Evolutionary conservation across 225 moss, liverwort and hornwort genomes (phyloP).

Genomic region (Marchantia polymorpha): DNA sequence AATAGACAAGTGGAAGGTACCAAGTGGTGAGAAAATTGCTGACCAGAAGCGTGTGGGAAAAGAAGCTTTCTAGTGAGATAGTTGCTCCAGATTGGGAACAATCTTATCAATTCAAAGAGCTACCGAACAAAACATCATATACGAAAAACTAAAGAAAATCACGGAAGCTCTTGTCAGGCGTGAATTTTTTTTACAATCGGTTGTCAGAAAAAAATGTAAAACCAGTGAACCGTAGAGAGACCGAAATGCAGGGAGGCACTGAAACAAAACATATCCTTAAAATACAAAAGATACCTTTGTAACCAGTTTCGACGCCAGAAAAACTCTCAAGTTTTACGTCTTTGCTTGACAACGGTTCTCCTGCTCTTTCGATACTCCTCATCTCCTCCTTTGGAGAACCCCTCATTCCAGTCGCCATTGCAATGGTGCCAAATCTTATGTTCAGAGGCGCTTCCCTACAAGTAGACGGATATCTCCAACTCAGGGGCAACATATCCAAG

Average conservation of each 20-base stretch:
- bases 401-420: slow-evolving; percentile 2
- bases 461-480: neutral
- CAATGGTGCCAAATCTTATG: neutral
- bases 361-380: neutral
- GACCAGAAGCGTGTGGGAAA: neutral
- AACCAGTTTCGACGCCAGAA: neutral
- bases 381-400: neutral
- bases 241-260: neutral
- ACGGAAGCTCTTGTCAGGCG: neutral
- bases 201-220: neutral
- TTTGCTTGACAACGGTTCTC: neutral
- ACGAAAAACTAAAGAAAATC: neutral
- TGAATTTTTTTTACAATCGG: neutral
- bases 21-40: neutral
- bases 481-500: neutral
- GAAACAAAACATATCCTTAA: neutral
- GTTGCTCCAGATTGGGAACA: neutral
- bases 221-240: neutral
- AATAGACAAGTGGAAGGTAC: too few relatives aligned
- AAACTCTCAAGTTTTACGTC: neutral
- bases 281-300: neutral
- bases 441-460: neutral
- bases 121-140: neutral
- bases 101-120: neutral
- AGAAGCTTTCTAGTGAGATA: neutral